Percentiles rank a stretch among this genome's conserved stretches.
Evolutionary conservation across 805 yeast species (phyloP).

Genomic region (Metschnikowia santaceciliae): DNA sequence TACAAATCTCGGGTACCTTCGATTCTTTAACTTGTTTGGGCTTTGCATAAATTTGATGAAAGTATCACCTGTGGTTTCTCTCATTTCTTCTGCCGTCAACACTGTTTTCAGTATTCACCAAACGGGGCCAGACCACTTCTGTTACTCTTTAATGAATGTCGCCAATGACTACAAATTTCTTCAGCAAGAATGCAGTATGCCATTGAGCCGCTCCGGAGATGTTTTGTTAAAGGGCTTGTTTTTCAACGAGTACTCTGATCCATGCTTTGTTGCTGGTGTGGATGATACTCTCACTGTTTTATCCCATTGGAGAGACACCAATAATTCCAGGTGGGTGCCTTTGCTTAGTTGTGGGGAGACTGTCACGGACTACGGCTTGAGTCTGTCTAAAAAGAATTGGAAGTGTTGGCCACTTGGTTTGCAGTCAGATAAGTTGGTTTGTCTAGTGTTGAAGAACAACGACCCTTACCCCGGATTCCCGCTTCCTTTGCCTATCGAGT

Average conservation of each 20-base stretch:
- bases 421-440: conserved; percentile 62
- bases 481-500: conserved; percentile 75
- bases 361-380: conserved; percentile 45
- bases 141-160: conserved; percentile 48
- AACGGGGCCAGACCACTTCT: conserved; percentile 26
- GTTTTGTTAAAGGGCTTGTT: conserved; percentile 64
- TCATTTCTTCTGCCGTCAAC: conserved; percentile 58
- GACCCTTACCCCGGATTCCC: conserved; percentile 75
- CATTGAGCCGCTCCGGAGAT: conserved; percentile 26
- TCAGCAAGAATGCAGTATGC: conserved; percentile 39
- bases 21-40: conserved; percentile 71
- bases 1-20: conserved; percentile 69
- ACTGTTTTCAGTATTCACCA: conserved; percentile 51
- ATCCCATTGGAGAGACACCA: conserved; percentile 70
- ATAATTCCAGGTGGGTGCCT: conserved; percentile 86
- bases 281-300: conserved; percentile 70
- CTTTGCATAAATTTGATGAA: conserved; percentile 67
- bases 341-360: conserved; percentile 55
- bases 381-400: conserved; percentile 47
- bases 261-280: conserved; percentile 71
- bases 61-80: conserved; percentile 66
- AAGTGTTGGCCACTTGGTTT: conserved; percentile 87
- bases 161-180: conserved; percentile 36
- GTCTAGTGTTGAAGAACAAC: conserved; percentile 68
- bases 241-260: conserved; percentile 86